Percentiles rank a stretch among this genome's conserved stretches.
These are phyloP conservation scores for Neocatenulostroma microsporum DNA, from an alignment of 2,329 filamentous ascomycete genomes.

Conservation along the genomic window DNA sequence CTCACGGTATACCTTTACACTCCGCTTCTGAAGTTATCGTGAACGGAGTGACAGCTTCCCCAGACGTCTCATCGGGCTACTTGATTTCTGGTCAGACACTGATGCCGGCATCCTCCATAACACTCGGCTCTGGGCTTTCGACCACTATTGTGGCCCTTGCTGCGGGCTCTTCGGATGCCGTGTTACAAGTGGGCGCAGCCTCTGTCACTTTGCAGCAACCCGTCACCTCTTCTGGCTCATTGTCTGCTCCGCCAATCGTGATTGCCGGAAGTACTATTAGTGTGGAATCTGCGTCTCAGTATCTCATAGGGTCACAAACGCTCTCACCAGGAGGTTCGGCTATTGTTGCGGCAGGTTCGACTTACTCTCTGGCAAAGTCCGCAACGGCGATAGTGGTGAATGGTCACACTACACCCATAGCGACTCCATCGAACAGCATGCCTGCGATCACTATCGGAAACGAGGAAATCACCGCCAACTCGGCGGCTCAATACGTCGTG, in stretches of 20 bases:
- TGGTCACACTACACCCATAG: not conserved
- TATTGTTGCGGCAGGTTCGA: constrained; percentile 26
- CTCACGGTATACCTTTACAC: no score
- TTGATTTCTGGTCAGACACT: constrained; percentile 13
- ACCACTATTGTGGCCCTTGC: not conserved
- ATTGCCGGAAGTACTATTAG: no score
- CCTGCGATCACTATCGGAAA: no score
- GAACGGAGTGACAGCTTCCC: no score
- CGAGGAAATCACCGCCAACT: constrained; percentile 3
- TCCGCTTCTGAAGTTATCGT: no score
- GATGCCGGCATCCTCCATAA: constrained; percentile 8
- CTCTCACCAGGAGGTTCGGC: constrained; percentile 28
- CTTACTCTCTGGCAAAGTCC: not conserved
- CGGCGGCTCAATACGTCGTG: constrained; percentile 10
- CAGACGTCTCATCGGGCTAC: no score
- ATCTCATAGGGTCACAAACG: constrained; percentile 19
- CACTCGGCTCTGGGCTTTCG: constrained; percentile 1
- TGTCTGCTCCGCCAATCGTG: not conserved
- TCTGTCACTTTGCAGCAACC: not conserved
- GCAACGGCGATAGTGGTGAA: no score
- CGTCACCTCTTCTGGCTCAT: not conserved
- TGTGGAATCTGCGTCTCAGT: not conserved
- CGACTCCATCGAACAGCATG: not conserved
- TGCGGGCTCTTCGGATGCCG: not conserved
- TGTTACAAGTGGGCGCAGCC: constrained; percentile 1